Percentiles rank a stretch among this genome's conserved stretches.
Evolutionary conservation across 495 filamentous ascomycete genomes (phyloP).

Genomic region (Achaetomiella virescens): DNA sequence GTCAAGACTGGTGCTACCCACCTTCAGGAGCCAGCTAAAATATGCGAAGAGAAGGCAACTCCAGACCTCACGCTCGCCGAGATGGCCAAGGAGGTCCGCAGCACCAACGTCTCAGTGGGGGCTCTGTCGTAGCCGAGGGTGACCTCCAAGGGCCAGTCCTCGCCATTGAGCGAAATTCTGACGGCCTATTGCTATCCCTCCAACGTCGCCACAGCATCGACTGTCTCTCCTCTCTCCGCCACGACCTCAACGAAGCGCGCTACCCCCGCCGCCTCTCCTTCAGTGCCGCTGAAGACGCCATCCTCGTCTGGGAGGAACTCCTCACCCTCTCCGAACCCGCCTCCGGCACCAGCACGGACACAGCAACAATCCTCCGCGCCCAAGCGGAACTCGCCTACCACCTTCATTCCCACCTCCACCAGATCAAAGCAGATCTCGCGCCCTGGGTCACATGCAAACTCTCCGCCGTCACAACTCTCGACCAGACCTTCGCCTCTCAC

Average conservation of each 20-base stretch:
- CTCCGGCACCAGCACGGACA: slow-evolving; percentile 20
- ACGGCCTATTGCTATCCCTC: slow-evolving; percentile 24
- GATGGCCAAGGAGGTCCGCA: slow-evolving; percentile 20
- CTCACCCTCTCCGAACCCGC: slow-evolving; percentile 40
- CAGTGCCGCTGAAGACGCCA: slow-evolving; percentile 77
- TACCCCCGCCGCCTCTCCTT: slow-evolving; percentile 85
- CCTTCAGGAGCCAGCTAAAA: not conserved
- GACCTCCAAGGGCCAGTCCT: slow-evolving; percentile 38
- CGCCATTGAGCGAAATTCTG: slow-evolving; percentile 29
- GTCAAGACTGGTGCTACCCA: not conserved
- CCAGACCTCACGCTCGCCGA: slow-evolving; percentile 13
- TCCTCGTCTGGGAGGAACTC: slow-evolving; percentile 63
- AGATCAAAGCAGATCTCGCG: slow-evolving; percentile 45
- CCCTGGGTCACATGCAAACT: slow-evolving; percentile 67
- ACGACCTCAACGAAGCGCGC: slow-evolving; percentile 46
- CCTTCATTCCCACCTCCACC: slow-evolving; percentile 46
- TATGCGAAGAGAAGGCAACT: slow-evolving; percentile 6
- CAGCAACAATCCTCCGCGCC: slow-evolving; percentile 3
- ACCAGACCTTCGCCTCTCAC: slow-evolving; percentile 53
- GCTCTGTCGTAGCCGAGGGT: slow-evolving; percentile 39
- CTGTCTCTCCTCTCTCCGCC: slow-evolving; percentile 27
- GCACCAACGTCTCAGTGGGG: slow-evolving; percentile 31
- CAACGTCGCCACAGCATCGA: slow-evolving; percentile 46
- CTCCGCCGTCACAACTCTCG: slow-evolving; percentile 54
- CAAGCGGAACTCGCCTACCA: slow-evolving; percentile 53